Evolutionary conservation across 2,329 filamentous ascomycete species (phyloP).

Genomic region (Ceratocystis ficicola): DNA sequence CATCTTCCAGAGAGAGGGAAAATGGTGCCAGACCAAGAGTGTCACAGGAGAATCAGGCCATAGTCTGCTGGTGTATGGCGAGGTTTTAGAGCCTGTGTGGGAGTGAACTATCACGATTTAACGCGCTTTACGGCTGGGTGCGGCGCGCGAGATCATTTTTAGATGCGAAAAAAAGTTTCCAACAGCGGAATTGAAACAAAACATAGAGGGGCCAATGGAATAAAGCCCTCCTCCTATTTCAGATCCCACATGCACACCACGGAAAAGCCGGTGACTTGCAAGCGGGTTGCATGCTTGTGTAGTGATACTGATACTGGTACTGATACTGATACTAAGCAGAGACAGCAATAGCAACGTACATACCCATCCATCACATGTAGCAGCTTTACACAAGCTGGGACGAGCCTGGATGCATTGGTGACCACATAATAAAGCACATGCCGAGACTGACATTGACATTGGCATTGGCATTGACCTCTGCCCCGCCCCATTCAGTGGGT

Average conservation of each 20-base stretch:
- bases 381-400: too few species aligned
- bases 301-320: not conserved
- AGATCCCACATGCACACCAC: not conserved
- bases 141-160: not conserved
- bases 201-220: not conserved
- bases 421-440: not conserved
- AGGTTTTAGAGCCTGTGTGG: not conserved
- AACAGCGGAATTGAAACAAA: not conserved
- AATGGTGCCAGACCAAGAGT: not conserved
- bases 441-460: conserved; percentile 1
- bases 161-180: not conserved
- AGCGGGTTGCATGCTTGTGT: not conserved
- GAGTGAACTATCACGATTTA: not conserved
- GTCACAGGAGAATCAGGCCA: not conserved
- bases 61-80: conserved; percentile 1
- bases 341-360: too few species aligned
- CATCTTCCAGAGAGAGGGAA: not conserved
- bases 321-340: not conserved
- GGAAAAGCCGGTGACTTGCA: not conserved
- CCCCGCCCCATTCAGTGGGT: not conserved
- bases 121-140: not conserved
- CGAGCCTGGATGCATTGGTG: not conserved
- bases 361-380: too few species aligned
- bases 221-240: too few species aligned
- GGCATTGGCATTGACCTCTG: not conserved